Percentiles rank a stretch among this genome's conserved stretches.
phyloP scores from a whole-genome alignment of 2,329 filamentous ascomycete species.

The Fusarium luffae region DNA sequence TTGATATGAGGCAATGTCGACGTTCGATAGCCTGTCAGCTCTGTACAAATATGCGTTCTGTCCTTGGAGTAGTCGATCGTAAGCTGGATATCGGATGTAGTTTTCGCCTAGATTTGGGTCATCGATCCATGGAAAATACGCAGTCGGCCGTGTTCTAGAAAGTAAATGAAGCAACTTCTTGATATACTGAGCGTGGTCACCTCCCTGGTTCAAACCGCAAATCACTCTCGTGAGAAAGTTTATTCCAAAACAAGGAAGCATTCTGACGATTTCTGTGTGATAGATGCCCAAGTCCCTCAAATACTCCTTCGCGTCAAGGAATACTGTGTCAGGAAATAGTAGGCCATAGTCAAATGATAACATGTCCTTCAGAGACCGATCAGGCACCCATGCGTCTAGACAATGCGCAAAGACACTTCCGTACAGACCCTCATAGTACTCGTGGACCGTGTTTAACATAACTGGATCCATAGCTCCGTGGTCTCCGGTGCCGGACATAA shows the following conservation, averaged over 20 bases:
- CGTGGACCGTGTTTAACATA: background rate
- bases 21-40: background rate
- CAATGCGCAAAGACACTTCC: background rate
- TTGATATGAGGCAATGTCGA: background rate
- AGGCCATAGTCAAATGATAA: background rate
- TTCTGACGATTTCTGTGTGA: background rate
- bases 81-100: background rate
- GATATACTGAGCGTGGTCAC: background rate
- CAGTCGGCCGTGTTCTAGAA: background rate
- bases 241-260: background rate
- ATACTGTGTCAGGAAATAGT: background rate
- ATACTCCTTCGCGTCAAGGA: background rate
- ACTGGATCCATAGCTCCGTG: background rate
- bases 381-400: background rate
- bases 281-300: background rate
- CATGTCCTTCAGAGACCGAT: background rate
- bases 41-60: background rate
- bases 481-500: background rate
- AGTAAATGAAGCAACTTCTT: background rate
- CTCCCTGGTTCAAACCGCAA: background rate
- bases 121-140: background rate
- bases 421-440: background rate
- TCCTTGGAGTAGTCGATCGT: background rate
- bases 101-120: background rate
- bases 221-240: background rate